phyloP scores from a whole-genome alignment of 768 basidiomycete genomes.

The Termitomyces sp. region DNA sequence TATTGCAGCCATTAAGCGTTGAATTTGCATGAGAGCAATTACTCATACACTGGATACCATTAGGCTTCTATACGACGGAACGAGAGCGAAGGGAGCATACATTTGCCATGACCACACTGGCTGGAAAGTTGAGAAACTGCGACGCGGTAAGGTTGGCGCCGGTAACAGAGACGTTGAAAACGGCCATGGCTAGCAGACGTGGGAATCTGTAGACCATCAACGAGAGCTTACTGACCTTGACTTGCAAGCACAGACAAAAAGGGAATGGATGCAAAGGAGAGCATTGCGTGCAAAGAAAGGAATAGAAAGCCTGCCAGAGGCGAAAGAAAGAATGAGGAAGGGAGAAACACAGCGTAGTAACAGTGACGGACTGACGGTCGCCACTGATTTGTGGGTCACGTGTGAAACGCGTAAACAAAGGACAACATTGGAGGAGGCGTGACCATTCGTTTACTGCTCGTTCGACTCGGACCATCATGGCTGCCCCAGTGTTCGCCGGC shows the following conservation, averaged over 20 bases:
- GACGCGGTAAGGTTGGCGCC: conserved; percentile 30
- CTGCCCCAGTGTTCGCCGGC: conserved; percentile 41
- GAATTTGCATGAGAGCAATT: conserved; percentile 23
- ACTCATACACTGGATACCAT: conserved; percentile 33
- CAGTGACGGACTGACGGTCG: not conserved
- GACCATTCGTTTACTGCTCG: conserved; percentile 17
- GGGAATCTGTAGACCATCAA: not conserved
- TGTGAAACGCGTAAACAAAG: conserved; percentile 23
- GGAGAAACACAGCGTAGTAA: conserved; percentile 9
- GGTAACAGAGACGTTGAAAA: conserved; percentile 43
- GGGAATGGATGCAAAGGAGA: conserved; percentile 25
- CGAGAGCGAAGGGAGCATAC: conserved; percentile 21
- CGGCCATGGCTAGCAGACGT: conserved; percentile 27
- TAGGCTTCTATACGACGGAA: not conserved
- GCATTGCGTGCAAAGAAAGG: conserved; percentile 17
- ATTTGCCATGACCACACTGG: conserved; percentile 20
- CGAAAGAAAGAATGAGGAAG: conserved; percentile 1
- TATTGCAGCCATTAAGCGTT: conserved; percentile 34
- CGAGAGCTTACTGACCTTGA: conserved; percentile 41
- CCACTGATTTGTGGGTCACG: conserved; percentile 19
- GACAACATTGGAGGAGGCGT: conserved; percentile 13
- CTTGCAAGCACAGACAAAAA: conserved; percentile 45
- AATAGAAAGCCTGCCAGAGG: conserved; percentile 22
- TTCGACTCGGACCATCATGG: conserved; percentile 31
- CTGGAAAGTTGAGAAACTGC: conserved; percentile 39